These are phyloP conservation scores for Boletus sp. DNA, from an alignment of 768 basidiomycete genomes.

Conservation along the genomic window DNA sequence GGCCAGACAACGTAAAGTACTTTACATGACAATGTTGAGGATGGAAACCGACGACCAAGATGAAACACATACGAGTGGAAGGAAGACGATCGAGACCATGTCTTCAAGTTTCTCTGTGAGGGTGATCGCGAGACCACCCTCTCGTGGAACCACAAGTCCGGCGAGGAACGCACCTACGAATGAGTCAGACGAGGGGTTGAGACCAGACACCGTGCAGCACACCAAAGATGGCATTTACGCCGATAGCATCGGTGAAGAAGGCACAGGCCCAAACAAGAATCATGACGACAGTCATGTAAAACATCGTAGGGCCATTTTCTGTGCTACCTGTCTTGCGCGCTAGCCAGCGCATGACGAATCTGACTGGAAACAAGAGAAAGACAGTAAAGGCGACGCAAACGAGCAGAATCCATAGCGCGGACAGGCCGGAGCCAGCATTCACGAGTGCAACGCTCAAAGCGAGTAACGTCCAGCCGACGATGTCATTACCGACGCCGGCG, in stretches of 20 bases:
- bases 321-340: slow-evolving; percentile 75
- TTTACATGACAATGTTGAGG: slow-evolving; percentile 24
- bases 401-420: slow-evolving; percentile 83
- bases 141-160: slow-evolving; percentile 80
- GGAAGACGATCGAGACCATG: slow-evolving; percentile 84
- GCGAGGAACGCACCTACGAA: slow-evolving; percentile 71
- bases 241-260: slow-evolving; percentile 92
- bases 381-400: slow-evolving; percentile 77
- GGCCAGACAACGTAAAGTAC: slow-evolving; percentile 92
- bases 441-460: slow-evolving; percentile 91
- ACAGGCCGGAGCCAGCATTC: slow-evolving; percentile 78
- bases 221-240: slow-evolving; percentile 91
- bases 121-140: slow-evolving; percentile 80
- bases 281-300: slow-evolving; percentile 86
- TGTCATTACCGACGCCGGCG: slow-evolving; percentile 88
- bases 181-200: not conserved
- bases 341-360: slow-evolving; percentile 60
- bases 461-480: slow-evolving; percentile 83
- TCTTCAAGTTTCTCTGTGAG: slow-evolving; percentile 98
- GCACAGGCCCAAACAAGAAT: slow-evolving; percentile 80
- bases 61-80: slow-evolving; percentile 60
- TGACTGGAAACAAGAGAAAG: slow-evolving; percentile 68
- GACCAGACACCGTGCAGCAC: not conserved
- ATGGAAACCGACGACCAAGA: not conserved
- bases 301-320: slow-evolving; percentile 79